Conservation (phyloP, 2,329 filamentous ascomycete genomes). For the Alternaria postmessia region DNA sequence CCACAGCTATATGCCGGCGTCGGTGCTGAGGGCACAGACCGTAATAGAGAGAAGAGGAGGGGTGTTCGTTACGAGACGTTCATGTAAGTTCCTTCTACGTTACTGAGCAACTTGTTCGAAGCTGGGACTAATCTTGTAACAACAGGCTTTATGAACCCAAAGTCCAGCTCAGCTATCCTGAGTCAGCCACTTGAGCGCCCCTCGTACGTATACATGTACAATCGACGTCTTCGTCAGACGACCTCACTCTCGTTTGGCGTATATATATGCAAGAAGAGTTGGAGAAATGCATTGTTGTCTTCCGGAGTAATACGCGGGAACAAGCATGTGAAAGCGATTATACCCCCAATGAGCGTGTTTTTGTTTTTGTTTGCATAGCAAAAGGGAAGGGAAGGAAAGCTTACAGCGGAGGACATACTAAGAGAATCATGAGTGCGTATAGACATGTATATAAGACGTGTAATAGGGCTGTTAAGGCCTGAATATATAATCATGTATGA, state of each 20-base stretch:
- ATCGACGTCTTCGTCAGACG: neutral
- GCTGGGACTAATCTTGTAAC: neutral
- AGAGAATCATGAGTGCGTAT: neutral
- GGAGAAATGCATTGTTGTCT: neutral
- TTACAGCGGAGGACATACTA: neutral
- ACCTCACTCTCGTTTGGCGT: neutral
- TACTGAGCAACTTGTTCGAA: neutral
- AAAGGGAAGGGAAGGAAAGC: neutral
- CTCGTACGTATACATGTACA: neutral
- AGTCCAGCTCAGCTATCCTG: slow-evolving; percentile 21
- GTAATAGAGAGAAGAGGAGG: slow-evolving; percentile 33
- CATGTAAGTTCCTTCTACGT: slow-evolving; percentile 32
- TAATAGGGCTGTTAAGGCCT: neutral
- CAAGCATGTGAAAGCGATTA: neutral
- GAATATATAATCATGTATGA: neutral
- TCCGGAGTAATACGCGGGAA: neutral
- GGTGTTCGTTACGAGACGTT: slow-evolving; percentile 45
- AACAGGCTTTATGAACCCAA: slow-evolving; percentile 24
- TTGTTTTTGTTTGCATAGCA: neutral
- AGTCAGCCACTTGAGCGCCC: slow-evolving; percentile 4
- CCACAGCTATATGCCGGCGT: slow-evolving; percentile 36
- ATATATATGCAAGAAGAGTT: neutral
- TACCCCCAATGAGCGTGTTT: neutral
- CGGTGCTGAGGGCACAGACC: slow-evolving; percentile 26
- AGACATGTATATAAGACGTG: neutral